Evolutionary conservation across 352 stramenopile species (phyloP), one percentile per base, ranked within the genome.

Genomic region (Globisporangium acanthophoron): DNA sequence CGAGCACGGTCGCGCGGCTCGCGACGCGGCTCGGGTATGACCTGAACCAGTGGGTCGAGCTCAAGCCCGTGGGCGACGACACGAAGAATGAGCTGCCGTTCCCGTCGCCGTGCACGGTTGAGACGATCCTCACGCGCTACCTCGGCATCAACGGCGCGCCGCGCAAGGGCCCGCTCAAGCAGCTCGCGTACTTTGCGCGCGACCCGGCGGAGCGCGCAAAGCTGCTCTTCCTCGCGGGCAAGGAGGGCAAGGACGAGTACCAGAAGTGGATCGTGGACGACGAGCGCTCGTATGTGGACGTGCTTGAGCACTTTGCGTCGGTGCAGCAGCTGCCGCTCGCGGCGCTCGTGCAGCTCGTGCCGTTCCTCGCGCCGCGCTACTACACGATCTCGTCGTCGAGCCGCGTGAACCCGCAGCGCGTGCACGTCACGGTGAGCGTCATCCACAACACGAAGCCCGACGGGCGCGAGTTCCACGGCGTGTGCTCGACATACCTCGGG

Each of bases 331-430:
- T 92, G 8, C 72, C 82, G 4, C 57, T 92, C 16, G 65, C 78
- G 41, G 94, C 97, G 49, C 71, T 99, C n/a, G 73, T 93, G 33
- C 75, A 97, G 54, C 61, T 98, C 21, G 87, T 97, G 50, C 97
- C 96, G 20, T 90, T 89, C 61, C 68, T 99, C 21, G 76, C 96
- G 65, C 95, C 97, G 18, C 88, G 97, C 8, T 98, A 98, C 69
- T 99, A 99, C 74, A 99, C 97, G 12, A 99, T 99, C 64, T 96
- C 94, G 35, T 99, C 96, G 4, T 99, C 91, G 12, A 92, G 89
- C 45, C 74, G 85, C 41, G 84, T 97, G 3, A 87, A 97, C 68
- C 94, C 96, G 5, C 85, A 90, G 48, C 82, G 79, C 20, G 84
- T 99, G 33, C 94, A 99, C 67, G 73, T 98, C 47, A 99, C 97